Base-by-base conservation (phyloP, 1,139 yeast genomes). In the Lodderomyces elongisporus region DNA sequence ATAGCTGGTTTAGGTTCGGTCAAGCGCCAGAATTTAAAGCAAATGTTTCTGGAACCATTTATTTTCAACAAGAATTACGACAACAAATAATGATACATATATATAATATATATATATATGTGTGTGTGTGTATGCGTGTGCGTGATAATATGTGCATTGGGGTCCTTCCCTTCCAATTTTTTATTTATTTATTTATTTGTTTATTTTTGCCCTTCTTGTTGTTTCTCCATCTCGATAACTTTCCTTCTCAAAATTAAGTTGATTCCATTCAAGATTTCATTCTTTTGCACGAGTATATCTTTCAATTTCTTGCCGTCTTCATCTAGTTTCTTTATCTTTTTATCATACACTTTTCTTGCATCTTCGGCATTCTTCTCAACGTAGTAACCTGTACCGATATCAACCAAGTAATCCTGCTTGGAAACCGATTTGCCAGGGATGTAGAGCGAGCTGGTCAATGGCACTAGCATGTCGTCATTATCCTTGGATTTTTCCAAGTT, bases 331-430 rank as follows among this genome's bases (percentile, higher is more conserved):
- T 65, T 66, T 34, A 88, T 76, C 60, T 93, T 87, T 37, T 68
- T 69, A 39, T 80, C 75, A 56, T 87, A 91, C 48, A 88, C 94
- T 36, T 60, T 60, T 44, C 75, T 66, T 3, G 96, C 85, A 30
- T 85, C 89, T 5, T 61, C 64, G 0, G 77, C 74, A 38, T 60
- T 60, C 60, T 91, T 93, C 48, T 87, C 96, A 20, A 88, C 93
- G 53, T 75, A 91, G 57, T 91, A 91, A 2, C 97, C 97, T 0
- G 98, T 91, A 22, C 99, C 99, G 27, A 91, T 81, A 53, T 91
- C 99, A 13, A 93, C 96, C 59, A 91, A 69, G 48, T 82, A 91
- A 38, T 71, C 77, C 42, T 80, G 74, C 30, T 73, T 73, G 41
- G 80, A 74, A 31, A 70, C 68, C 37, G 75, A 70, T 40, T 67